phyloP scores from a whole-genome alignment of 2,329 filamentous ascomycete genomes.

The Apiospora kogelbergensis region DNA sequence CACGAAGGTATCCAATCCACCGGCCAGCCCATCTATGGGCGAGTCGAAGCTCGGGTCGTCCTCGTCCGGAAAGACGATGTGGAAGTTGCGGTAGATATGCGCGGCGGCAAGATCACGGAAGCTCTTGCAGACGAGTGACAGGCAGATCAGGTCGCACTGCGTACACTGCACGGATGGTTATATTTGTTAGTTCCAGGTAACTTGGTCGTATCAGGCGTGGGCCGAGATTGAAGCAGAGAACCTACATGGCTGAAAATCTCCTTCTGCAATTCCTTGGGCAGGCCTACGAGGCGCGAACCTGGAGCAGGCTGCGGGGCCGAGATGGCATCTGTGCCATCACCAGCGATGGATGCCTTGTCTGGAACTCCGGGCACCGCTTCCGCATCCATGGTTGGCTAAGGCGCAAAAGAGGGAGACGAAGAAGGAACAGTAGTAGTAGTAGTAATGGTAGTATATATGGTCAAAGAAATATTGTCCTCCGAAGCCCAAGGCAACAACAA shows the following conservation, averaged over 20 bases:
- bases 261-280: constrained; percentile 49
- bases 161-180: constrained; percentile 40
- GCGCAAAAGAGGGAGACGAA: neutral
- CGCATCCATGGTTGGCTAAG: neutral
- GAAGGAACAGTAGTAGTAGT: neutral
- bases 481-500: neutral
- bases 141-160: constrained; percentile 53
- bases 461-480: neutral
- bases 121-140: constrained; percentile 57
- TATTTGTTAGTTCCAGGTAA: neutral
- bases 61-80: constrained; percentile 61
- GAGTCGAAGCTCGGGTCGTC: constrained; percentile 52
- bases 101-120: constrained; percentile 59
- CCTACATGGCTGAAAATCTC: constrained; percentile 49
- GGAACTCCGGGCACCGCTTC: neutral
- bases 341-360: neutral
- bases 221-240: constrained; percentile 9
- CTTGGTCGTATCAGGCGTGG: neutral
- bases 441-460: neutral
- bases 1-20: constrained; percentile 60
- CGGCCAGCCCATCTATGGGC: constrained; percentile 57
- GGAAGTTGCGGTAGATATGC: constrained; percentile 59
- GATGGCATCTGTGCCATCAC: constrained; percentile 15
- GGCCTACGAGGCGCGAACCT: constrained; percentile 36
- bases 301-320: neutral